Evolutionary conservation across 805 yeast genomes (phyloP).

Genomic region (Nadsonia fulvescens): DNA sequence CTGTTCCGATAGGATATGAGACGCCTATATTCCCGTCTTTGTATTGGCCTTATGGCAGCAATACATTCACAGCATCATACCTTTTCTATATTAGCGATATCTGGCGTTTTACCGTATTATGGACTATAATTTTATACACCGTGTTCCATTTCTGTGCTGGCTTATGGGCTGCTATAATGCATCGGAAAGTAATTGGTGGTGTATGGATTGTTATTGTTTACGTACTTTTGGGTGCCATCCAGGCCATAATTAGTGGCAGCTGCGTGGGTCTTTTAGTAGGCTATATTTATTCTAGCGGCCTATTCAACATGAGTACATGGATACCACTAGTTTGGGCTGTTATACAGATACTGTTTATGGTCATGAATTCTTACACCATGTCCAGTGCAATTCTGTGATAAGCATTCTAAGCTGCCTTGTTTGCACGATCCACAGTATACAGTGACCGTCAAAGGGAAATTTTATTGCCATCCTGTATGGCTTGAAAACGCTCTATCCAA

Average conservation of each 20-base stretch:
- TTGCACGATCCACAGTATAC: too few species aligned
- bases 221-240: conserved; percentile 34
- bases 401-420: too few species aligned
- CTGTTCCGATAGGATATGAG: conserved; percentile 62
- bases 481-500: too few species aligned
- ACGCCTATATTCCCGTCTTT: conserved; percentile 71
- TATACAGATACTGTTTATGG: conserved; percentile 46
- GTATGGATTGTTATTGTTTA: conserved; percentile 26
- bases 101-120: conserved; percentile 65
- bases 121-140: conserved; percentile 58
- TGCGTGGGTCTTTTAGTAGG: conserved; percentile 58
- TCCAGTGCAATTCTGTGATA: conserved; percentile 27
- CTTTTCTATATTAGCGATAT: conserved; percentile 56
- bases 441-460: too few species aligned
- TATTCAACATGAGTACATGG: conserved; percentile 87
- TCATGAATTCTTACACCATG: conserved; percentile 48
- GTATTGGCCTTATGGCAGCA: conserved; percentile 41
- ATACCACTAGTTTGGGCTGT: conserved; percentile 73
- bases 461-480: too few species aligned
- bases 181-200: conserved; percentile 25
- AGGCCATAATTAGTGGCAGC: conserved; percentile 58
- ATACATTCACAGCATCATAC: conserved; percentile 28
- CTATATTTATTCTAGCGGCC: conserved; percentile 63
- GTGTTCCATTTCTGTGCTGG: conserved; percentile 53
- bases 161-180: conserved; percentile 34